phyloP scores from a whole-genome alignment of 139 green algal genomes.

The Tetraselmis striata region DNA sequence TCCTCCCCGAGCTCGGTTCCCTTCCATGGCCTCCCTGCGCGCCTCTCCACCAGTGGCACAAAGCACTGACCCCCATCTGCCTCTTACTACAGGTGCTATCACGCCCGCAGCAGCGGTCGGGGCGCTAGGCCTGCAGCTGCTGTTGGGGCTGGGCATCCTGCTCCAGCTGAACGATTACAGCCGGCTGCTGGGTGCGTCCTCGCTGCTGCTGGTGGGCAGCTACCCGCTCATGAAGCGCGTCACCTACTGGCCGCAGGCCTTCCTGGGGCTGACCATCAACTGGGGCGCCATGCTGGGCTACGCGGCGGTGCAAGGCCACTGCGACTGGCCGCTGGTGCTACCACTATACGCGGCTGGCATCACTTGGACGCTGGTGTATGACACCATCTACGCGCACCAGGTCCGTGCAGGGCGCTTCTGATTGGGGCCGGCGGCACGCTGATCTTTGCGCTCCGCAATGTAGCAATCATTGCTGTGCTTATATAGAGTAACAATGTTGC shows the following conservation, averaged over 20 bases:
- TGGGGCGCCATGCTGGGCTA: slow-evolving; percentile 94
- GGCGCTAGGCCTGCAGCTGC: slow-evolving; percentile 74
- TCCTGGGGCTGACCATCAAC: slow-evolving; percentile 95
- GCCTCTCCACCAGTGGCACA: too few species aligned
- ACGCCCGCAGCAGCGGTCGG: slow-evolving; percentile 40
- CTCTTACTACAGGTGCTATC: too few species aligned
- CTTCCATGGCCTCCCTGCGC: too few species aligned
- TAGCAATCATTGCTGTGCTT: too few species aligned
- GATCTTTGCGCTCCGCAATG: too few species aligned
- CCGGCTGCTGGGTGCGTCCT: slow-evolving; percentile 78
- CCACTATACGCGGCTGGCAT: slow-evolving; percentile 80
- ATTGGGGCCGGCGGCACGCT: too few species aligned
- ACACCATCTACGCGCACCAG: slow-evolving; percentile 99
- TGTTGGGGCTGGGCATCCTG: slow-evolving; percentile 73
- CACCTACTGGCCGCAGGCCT: slow-evolving; percentile 84
- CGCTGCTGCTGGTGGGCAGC: slow-evolving; percentile 78
- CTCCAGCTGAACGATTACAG: slow-evolving; percentile 91
- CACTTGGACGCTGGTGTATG: slow-evolving; percentile 93
- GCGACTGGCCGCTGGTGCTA: slow-evolving; percentile 64
- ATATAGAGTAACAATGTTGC: neutral
- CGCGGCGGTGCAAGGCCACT: slow-evolving; percentile 63
- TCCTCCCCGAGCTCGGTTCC: too few species aligned
- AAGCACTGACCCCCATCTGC: too few species aligned
- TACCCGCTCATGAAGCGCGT: slow-evolving; percentile 96
- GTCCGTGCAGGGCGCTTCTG: too few species aligned